Conservation (phyloP, 2,329 filamentous ascomycete species). For the Xylaria sp. region DNA sequence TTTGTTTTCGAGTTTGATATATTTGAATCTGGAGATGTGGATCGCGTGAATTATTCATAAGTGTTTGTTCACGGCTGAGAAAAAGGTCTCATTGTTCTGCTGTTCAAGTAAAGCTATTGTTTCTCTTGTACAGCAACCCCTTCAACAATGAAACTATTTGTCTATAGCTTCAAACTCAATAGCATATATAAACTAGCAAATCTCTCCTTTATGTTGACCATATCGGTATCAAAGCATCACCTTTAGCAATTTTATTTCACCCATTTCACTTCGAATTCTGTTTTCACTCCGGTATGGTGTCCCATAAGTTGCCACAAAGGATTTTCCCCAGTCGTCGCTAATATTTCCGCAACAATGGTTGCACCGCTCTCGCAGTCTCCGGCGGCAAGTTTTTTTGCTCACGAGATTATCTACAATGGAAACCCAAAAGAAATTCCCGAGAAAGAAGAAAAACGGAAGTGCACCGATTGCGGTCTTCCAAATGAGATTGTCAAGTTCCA, state of each 20-base stretch:
- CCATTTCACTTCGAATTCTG: not conserved
- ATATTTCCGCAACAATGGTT: not conserved
- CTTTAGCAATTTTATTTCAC: not conserved
- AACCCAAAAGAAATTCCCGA: not conserved
- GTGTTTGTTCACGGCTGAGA: too few species aligned
- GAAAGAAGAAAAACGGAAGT: not conserved
- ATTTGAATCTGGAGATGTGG: not conserved
- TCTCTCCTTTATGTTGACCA: not conserved
- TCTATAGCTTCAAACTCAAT: not conserved
- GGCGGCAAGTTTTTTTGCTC: not conserved
- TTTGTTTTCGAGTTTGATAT: not conserved
- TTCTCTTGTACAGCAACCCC: not conserved
- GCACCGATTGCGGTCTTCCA: not conserved
- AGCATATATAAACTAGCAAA: not conserved
- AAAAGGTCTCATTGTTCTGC: too few species aligned
- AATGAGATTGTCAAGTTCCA: not conserved
- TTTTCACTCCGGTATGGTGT: not conserved
- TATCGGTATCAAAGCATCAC: not conserved
- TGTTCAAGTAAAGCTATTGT: not conserved
- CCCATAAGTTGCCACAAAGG: not conserved
- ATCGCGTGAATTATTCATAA: not conserved
- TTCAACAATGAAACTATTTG: not conserved
- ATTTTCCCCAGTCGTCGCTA: too few species aligned
- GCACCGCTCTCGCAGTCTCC: not conserved
- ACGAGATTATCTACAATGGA: not conserved